Evolutionary conservation across 1,284 basidiomycete genomes (phyloP), one percentile per base, ranked within the genome.

Genomic region (Ustilago bromivora): DNA sequence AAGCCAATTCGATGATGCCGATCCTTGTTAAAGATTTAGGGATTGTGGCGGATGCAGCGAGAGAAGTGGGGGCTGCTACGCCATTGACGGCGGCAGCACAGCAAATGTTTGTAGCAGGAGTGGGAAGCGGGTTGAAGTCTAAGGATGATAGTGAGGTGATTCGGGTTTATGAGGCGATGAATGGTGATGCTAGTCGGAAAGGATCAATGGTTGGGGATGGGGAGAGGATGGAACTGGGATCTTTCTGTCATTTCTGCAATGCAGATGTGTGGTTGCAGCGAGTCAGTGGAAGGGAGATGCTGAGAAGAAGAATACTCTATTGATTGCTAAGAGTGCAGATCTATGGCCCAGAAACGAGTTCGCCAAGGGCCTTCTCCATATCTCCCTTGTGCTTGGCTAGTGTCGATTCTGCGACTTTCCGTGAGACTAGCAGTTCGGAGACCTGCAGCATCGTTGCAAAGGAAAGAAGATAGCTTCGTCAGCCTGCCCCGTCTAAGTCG

Each of bases 361-460:
- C 68, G 2, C 43, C 36, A 7, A 78, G 68, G n/a, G 76, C 67
- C 56, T 74, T 71, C 35, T 71, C 64, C 43, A 82, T 49, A 38
- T 82, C 75, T 43, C 81, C 81, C 3, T 63, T 68, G 40, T 70
- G 60, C 56, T 69, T 71, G 28, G 78, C 77, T 17, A 82, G 60
- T 9, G 81, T 76, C 10, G 74, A 49, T 35, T 81, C 79, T 12
- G 81, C 79, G 1, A 66, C 66, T 12, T 60, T 47, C 34, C 58
- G 52, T 43, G 77, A 58, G 1, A 82, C 65, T 12, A 82, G 66
- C 23, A 80, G 69, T 13, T 82, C 74, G 1, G 66, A 43, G 0
- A 57, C 62, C 79, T 59, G 43, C 17, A 46, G 9, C 15, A 17
- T 6, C 6, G 17, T 17, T 17, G 17, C 40, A 6, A 41, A 15